Conservation (phyloP, 768 basidiomycete species). For the Ramaria sp. region DNA sequence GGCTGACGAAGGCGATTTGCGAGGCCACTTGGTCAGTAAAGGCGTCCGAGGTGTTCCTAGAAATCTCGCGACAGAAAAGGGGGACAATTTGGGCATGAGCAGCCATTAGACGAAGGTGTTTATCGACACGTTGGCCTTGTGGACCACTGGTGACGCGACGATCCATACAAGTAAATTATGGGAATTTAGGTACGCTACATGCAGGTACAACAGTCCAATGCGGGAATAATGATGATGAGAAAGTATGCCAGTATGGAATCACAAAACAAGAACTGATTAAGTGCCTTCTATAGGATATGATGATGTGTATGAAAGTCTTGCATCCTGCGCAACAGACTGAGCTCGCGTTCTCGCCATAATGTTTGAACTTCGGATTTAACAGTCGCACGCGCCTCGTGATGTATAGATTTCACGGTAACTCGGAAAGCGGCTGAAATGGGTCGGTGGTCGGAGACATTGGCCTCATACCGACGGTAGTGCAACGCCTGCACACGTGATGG, state of each 20-base stretch:
- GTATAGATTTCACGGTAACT: conserved; percentile 64
- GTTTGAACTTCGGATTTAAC: conserved; percentile 47
- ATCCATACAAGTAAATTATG: not conserved
- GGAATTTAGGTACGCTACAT: not conserved
- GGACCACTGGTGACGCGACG: not conserved
- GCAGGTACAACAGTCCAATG: not conserved
- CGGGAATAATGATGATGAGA: not conserved
- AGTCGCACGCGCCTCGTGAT: conserved; percentile 42
- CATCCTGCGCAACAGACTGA: conserved; percentile 7
- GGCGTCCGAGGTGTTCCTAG: not conserved
- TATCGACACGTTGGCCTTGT: not conserved
- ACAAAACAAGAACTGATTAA: not conserved
- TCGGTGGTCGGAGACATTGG: conserved; percentile 82
- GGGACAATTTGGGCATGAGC: not conserved
- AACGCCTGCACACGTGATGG: conserved; percentile 49
- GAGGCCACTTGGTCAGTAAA: not conserved
- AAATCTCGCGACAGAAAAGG: not conserved
- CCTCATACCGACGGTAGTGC: conserved; percentile 76
- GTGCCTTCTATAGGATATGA: conserved; percentile 3
- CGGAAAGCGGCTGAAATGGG: conserved; percentile 76
- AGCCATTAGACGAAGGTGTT: not conserved
- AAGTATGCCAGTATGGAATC: not conserved
- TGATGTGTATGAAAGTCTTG: conserved; percentile 4
- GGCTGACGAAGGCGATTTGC: not conserved
- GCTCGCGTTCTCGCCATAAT: conserved; percentile 25